Evolutionary conservation across 306 rosid genomes (phyloP), one percentile per base, ranked within the genome.

Genomic region (Chamaecrista fasciculata): DNA sequence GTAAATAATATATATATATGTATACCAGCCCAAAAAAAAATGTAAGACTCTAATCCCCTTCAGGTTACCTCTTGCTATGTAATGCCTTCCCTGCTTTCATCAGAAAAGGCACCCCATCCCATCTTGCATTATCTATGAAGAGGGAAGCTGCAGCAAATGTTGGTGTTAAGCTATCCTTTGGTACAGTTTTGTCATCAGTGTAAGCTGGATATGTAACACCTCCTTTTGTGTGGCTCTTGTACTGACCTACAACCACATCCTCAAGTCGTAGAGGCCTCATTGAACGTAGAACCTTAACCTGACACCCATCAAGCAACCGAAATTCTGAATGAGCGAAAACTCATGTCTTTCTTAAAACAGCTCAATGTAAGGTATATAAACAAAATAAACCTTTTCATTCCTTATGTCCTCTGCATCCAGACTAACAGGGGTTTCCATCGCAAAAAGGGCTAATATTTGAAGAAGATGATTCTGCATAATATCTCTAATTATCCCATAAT

Each of bases 1-100:
- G 25, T 50, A 11, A 48, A 4, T 28, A 7, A 29, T 6, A 48
- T 12, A 23, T 8, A 52, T 20, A 36, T 21, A 37, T 16, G 52
- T 29, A 31, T 67, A 46, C 23, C 11, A 53, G 56, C 48, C 51
- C 33, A 37, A 37, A 52, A n/a, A n/a, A n/a, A 57, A 3, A 62
- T n/a, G 52, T 15, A 11, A 39, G 67, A 55, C 14, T 33, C 40
- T 11, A 18, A 42, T 75, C 53, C 58, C 40, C 39, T 48, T 44
- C 46, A 62, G 5, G 74, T 60, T 28, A 84, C 97, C 94, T 71
- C 85, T 82, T 91, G 42, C 26, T 85, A 76, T 91, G 88, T 65
- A 91, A 82, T 51, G 97, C 97, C 86, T 91, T 91, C 59, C 97
- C 97, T 4, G 97, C 97, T 74, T 91, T 91, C 96, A 91, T 86